Evolutionary conservation across 208 protist species (phyloP).

Genomic region (Acanthamoeba lenticulata): DNA sequence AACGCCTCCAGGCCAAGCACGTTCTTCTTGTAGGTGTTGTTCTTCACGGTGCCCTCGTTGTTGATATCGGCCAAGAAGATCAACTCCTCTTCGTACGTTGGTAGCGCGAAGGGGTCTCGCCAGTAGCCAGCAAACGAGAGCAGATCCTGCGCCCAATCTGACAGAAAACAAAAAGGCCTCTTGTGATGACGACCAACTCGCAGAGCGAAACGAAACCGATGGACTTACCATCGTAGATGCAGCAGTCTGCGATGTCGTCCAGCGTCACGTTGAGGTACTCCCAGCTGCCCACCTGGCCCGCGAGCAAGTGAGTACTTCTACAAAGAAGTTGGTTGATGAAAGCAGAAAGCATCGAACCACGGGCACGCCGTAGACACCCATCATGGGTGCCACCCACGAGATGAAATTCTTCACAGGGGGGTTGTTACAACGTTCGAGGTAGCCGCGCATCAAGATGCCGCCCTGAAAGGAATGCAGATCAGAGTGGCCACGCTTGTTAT

Average conservation of each 20-base stretch:
- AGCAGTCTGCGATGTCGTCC: constrained; percentile 54
- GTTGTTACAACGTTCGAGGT: constrained; percentile 68
- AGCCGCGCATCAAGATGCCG: constrained; percentile 55
- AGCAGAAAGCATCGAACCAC: too few species aligned
- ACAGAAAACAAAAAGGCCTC: not conserved
- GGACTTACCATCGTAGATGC: constrained; percentile 19
- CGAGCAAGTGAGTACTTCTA: not conserved
- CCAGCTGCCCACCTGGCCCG: not conserved
- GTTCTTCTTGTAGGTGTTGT: constrained; percentile 1
- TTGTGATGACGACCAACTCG: not conserved
- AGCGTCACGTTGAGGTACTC: constrained; percentile 37
- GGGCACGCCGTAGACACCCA: constrained; percentile 66
- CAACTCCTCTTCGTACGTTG: not conserved
- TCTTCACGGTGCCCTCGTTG: constrained; percentile 50
- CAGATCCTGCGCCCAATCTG: constrained; percentile 26
- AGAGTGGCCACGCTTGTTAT: too few species aligned
- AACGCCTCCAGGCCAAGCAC: constrained; percentile 61
- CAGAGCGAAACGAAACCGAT: not conserved
- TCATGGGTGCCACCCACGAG: constrained; percentile 68
- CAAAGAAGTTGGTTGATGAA: too few species aligned
- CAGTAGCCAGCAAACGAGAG: constrained; percentile 67
- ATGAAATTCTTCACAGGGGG: constrained; percentile 69
- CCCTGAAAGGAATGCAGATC: too few species aligned
- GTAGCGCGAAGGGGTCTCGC: constrained; percentile 53
- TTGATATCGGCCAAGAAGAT: constrained; percentile 62